These are phyloP conservation scores for Cyberlindnera mississippiensis DNA, from an alignment of 805 yeast genomes.

Conservation along the genomic window DNA sequence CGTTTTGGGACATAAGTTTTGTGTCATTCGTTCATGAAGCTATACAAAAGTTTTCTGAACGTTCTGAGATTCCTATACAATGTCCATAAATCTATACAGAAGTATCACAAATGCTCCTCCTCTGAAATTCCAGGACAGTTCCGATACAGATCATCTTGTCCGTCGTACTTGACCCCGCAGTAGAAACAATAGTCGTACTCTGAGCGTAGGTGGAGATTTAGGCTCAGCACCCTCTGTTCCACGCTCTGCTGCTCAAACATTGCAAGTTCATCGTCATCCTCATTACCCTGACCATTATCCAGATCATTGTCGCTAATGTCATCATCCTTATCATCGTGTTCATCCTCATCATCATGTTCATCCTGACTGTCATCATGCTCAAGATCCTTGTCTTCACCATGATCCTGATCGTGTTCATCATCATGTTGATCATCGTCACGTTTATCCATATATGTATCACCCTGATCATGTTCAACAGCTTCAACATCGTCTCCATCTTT, in stretches of 20 bases:
- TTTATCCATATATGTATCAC: no score
- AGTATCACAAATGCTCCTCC: constrained; percentile 36
- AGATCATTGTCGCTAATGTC: no score
- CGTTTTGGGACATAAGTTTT: no score
- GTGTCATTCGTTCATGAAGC: no score
- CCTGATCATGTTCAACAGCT: background rate
- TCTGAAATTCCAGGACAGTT: constrained; percentile 49
- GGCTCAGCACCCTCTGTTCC: constrained; percentile 30
- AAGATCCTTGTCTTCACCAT: constrained; percentile 27
- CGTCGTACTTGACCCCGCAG: constrained; percentile 42
- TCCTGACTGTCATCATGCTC: background rate
- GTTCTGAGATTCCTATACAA: no score
- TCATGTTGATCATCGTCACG: background rate
- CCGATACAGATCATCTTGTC: constrained; percentile 34
- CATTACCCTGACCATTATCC: constrained; percentile 10
- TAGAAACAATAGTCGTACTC: constrained; percentile 44
- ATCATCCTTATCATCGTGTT: constrained; percentile 24
- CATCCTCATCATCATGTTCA: background rate
- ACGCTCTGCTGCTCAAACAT: constrained; percentile 27
- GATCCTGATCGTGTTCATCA: no score
- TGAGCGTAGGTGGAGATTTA: constrained; percentile 37
- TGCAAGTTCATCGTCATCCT: constrained; percentile 28
- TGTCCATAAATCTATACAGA: background rate
- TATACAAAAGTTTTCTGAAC: no score
- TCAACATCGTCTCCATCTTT: no score